phyloP scores from a whole-genome alignment of 306 rosid species.

The Fragaria nilgerrensis region DNA sequence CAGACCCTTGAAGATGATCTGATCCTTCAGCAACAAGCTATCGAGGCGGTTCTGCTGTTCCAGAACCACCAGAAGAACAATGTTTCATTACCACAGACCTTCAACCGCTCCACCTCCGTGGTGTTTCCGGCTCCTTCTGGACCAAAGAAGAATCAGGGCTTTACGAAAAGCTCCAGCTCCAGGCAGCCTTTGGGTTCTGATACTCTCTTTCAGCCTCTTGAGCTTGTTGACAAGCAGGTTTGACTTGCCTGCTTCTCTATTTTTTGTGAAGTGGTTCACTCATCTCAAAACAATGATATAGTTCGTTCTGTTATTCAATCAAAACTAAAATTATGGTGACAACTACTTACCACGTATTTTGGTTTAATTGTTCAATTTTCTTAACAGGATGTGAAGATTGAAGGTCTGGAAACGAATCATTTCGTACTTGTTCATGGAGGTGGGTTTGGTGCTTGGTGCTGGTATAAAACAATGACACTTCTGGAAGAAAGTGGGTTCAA shows the following conservation, averaged over 20 bases:
- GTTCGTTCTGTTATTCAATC: too few relatives aligned
- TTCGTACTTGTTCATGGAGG: slow-evolving; percentile 83
- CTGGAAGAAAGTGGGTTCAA: slow-evolving; percentile 71
- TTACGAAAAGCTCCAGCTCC: slow-evolving; percentile 24
- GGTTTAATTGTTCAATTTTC: neutral
- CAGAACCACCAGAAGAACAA: slow-evolving; percentile 21
- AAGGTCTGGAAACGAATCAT: slow-evolving; percentile 63
- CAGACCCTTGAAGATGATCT: slow-evolving; percentile 9
- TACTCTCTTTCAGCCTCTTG: slow-evolving; percentile 23
- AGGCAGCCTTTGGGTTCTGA: slow-evolving; percentile 21
- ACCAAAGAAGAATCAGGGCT: neutral
- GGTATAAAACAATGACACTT: slow-evolving; percentile 82
- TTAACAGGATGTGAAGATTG: slow-evolving; percentile 47
- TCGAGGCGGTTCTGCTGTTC: slow-evolving; percentile 31
- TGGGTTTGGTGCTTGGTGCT: slow-evolving; percentile 92
- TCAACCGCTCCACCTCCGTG: slow-evolving; percentile 32
- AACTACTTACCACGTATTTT: neutral
- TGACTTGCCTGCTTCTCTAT: neutral
- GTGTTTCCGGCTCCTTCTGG: slow-evolving; percentile 18
- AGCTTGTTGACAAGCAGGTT: slow-evolving; percentile 24
- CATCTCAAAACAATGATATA: neutral
- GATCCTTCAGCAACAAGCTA: slow-evolving; percentile 24
- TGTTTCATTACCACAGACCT: neutral
- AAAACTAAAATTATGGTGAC: too few relatives aligned
- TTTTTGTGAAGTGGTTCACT: neutral